Evolutionary conservation across 345 rosid species (phyloP), one percentile per base, ranked within the genome.

Genomic region (Rhodamnia rubescens): DNA sequence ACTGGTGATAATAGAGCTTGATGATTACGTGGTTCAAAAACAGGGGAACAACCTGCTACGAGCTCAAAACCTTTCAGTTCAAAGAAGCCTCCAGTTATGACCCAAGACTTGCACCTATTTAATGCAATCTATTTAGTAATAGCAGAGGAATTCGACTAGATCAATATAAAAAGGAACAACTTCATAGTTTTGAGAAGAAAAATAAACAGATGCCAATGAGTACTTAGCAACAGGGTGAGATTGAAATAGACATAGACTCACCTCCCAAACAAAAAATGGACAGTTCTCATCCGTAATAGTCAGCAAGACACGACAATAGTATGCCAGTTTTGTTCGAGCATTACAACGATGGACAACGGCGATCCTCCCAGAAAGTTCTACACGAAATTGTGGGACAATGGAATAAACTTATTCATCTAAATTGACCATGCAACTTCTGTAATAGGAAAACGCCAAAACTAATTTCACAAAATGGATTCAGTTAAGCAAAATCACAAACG

Each of bases 271-370:
- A 2, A 8, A 54, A 21, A 21, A 4, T 54, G 57, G 21, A 21
- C 11, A 0, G 3, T 21, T 21, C 57, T 21, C 13, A 56, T 24
- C 27, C 59, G 24, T 4, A 24, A 24, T 6, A 56, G 1, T 2
- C 1, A 26, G 11, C 29, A 57, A 26, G 7, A 26, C 29, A 11
- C 1, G 3, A 57, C 15, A 1, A 5, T 29, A 11, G 3, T 0
- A 24, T 3, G 29, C 29, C 15, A 3, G 0, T 57, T 26, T 57
- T 4, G 1, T 57, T 57, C 3, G 7, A 0, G 64, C 64, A 57
- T 26, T 5, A 57, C 29, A 24, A 27, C 2, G 7, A 24, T 24
- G 61, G 61, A 24, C 15, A 57, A 3, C 3, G 9, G 29, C 27
- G 11, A 11, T 10, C 29, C 42, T 40, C 42, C 42, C 42, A 5